A percentile compares a stretch with the other conserved stretches of the same genome.
These are phyloP conservation scores for Starmerella sp. DNA, from an alignment of 805 yeast genomes.

Conservation along the genomic window DNA sequence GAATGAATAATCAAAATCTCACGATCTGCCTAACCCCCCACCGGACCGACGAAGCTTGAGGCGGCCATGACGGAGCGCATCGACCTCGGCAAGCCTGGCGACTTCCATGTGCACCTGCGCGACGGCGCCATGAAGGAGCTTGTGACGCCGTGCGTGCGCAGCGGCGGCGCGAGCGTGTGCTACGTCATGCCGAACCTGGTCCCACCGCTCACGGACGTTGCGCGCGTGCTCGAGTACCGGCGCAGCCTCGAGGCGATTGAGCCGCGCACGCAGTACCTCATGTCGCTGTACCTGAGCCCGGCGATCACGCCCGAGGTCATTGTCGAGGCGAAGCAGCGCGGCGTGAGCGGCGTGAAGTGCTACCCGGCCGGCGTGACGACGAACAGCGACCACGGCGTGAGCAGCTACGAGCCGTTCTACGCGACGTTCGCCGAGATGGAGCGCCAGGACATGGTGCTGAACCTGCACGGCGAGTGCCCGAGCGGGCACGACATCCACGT, in stretches of 20 bases:
- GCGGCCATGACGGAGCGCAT: constrained; percentile 11
- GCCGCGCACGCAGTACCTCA: constrained; percentile 76
- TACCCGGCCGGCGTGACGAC: constrained; percentile 99
- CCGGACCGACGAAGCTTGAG: neutral
- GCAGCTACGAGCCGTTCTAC: constrained; percentile 78
- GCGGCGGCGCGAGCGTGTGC: constrained; percentile 86
- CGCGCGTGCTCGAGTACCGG: constrained; percentile 61
- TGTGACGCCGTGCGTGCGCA: constrained; percentile 77
- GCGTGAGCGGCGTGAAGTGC: constrained; percentile 82
- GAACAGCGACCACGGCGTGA: constrained; percentile 80
- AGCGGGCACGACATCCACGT: constrained; percentile 68
- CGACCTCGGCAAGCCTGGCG: constrained; percentile 36
- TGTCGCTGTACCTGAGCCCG: constrained; percentile 76
- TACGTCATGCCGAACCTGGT: constrained; percentile 93
- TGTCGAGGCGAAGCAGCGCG: constrained; percentile 57
- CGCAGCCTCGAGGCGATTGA: constrained; percentile 48
- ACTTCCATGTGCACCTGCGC: constrained; percentile 92
- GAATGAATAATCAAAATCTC: neutral
- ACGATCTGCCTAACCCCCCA: too few species aligned
- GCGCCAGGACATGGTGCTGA: constrained; percentile 61
- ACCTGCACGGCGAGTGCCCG: constrained; percentile 94
- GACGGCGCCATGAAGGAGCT: constrained; percentile 89
- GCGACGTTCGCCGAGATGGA: constrained; percentile 87
- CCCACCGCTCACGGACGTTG: constrained; percentile 79
- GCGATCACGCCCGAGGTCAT: constrained; percentile 79